Conservation (phyloP, 805 yeast species). For the Lipomyces chichibuensis region DNA sequence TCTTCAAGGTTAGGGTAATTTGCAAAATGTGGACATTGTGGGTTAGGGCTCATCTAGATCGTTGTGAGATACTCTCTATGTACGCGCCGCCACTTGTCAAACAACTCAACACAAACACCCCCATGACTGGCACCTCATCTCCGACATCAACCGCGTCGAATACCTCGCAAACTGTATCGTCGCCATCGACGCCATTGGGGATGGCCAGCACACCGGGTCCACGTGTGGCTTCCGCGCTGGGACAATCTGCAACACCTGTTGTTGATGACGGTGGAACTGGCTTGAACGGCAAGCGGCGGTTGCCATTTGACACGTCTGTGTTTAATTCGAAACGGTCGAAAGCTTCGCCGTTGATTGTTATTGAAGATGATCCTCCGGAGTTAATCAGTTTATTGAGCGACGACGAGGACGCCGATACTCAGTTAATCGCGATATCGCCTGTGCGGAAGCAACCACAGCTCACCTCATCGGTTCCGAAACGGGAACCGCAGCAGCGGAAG, state of each 20-base stretch:
- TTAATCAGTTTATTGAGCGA: slow-evolving; percentile 27
- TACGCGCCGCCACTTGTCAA: background rate
- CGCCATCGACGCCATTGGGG: background rate
- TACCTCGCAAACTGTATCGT: background rate
- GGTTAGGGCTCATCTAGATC: background rate
- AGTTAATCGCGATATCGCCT: slow-evolving; percentile 4
- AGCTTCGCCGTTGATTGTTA: slow-evolving; percentile 10
- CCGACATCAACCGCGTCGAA: background rate
- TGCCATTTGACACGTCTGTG: background rate
- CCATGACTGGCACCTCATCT: background rate
- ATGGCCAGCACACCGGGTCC: background rate
- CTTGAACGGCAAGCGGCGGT: background rate
- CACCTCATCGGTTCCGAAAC: background rate
- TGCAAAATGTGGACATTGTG: background rate
- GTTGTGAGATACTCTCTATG: background rate
- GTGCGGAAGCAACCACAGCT: background rate
- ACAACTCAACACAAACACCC: background rate
- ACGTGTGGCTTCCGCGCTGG: background rate
- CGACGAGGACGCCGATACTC: slow-evolving; percentile 23
- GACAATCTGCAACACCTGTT: background rate
- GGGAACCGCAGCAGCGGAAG: background rate
- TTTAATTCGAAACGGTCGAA: background rate
- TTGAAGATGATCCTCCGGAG: slow-evolving; percentile 27
- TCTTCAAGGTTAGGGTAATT: too few relatives aligned
- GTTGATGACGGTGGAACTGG: background rate